Conservation (phyloP, 2,329 filamentous ascomycete species). For the Calonectria crousiana region DNA sequence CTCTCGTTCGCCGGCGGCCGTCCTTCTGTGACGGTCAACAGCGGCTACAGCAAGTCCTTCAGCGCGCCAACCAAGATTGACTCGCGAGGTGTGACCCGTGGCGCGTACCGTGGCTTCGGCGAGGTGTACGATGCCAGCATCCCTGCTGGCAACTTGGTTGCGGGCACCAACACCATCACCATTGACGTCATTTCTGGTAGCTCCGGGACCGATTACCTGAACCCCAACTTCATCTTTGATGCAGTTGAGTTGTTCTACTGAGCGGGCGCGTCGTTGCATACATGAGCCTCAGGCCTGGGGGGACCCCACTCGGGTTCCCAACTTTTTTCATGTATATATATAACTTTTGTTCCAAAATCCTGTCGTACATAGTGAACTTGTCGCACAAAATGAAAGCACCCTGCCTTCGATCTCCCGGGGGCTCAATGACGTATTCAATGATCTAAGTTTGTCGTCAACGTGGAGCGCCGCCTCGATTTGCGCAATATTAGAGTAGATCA, state of each 20-base stretch:
- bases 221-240: conserved; percentile 63
- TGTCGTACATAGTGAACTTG: background rate
- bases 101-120: conserved; percentile 72
- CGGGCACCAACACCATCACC: conserved; percentile 73
- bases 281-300: background rate
- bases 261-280: background rate
- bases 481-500: background rate
- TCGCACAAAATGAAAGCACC: background rate
- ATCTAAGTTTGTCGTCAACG: background rate
- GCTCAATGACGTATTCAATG: background rate
- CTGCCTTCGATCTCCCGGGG: too few species aligned
- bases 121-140: conserved; percentile 75
- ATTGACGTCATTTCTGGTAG: conserved; percentile 71
- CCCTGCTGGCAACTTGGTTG: conserved; percentile 68
- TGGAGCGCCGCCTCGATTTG: background rate
- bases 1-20: conserved; percentile 71
- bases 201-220: conserved; percentile 65
- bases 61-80: conserved; percentile 72
- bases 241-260: conserved; percentile 45
- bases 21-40: conserved; percentile 69
- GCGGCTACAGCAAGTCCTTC: conserved; percentile 58
- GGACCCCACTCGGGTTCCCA: background rate
- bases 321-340: conserved; percentile 36
- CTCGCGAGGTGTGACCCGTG: conserved; percentile 73
- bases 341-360: conserved; percentile 26